Evolutionary conservation across 1,284 basidiomycete genomes (phyloP).

Genomic region (Heterobasidion parviporum): DNA sequence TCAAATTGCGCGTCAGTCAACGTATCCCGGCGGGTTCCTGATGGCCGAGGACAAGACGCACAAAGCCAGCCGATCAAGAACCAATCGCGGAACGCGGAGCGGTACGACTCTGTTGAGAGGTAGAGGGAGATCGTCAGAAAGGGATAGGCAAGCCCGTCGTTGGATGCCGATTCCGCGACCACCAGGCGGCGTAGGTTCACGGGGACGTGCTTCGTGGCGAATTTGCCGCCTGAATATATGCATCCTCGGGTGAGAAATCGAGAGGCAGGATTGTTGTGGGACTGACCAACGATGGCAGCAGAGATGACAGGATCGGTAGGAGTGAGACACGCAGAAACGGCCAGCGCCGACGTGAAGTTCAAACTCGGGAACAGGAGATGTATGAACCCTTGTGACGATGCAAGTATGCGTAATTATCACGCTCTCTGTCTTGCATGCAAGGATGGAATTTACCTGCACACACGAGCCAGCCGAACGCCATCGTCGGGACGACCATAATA

Average conservation of each 20-base stretch:
- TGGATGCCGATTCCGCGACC: conserved; percentile 87
- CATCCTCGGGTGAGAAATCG: neutral
- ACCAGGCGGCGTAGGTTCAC: conserved; percentile 75
- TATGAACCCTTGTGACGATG: neutral
- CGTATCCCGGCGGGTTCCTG: conserved; percentile 32
- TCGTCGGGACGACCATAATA: conserved; percentile 66
- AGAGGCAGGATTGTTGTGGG: neutral
- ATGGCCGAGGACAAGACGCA: conserved; percentile 55
- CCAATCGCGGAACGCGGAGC: conserved; percentile 67
- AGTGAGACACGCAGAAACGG: conserved; percentile 84
- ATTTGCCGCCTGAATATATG: conserved; percentile 66
- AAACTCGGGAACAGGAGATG: conserved; percentile 25
- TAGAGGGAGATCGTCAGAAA: conserved; percentile 88
- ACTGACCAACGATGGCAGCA: conserved; percentile 46
- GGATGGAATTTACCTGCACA: conserved; percentile 40
- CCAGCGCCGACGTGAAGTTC: conserved; percentile 68
- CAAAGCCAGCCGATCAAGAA: conserved; percentile 77
- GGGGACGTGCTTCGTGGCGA: conserved; percentile 84
- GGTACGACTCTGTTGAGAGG: conserved; percentile 66
- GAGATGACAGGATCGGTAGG: conserved; percentile 88
- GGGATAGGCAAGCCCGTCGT: conserved; percentile 87
- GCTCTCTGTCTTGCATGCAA: neutral
- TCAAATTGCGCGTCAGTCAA: neutral
- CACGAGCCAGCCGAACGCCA: conserved; percentile 57
- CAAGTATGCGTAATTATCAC: neutral